Base-by-base conservation (phyloP, 495 filamentous ascomycete species). In the Halenospora varia region DNA sequence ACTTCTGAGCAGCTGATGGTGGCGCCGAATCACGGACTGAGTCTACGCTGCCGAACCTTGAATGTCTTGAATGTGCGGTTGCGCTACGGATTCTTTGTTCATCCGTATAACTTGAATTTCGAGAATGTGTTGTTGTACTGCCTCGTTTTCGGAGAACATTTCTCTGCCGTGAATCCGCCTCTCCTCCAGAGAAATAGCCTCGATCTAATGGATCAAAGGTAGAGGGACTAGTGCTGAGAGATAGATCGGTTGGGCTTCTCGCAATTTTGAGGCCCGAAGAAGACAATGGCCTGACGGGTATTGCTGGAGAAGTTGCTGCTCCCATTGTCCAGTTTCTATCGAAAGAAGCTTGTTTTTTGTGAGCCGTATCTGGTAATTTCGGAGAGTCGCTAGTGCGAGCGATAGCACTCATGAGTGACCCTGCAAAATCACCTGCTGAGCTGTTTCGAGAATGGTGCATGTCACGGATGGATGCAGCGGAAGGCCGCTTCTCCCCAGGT, bases 111-210 rank as follows among this genome's bases (percentile, higher is more conserved):
- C 86, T 91, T 24, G 84, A 82, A 56, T 88, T 85, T 39, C 79
- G 75, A 25, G 82, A 81, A 70, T 86, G 83, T 48, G 75, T 68
- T 52, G 55, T 86, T 2, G 59, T 66, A 24, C 63, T 62, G 10
- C 59, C 83, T 51, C 88, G 85, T 73, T 96, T 97, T 66, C 87
- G 84, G 60, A 96, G 73, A 50, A 92, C 79, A 66, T 91, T 94
- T 49, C 89, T 81, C 44, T 74, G 78, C 48, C 85, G 83, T n/a
- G 78, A 74, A 56, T 96, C 90, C 8, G 83, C 74, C 65, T 98
- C 94, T 10, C 88, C 86, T 4, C 91, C 90, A 1, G 94, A 97
- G 67, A 96, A 96, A 70, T 97, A 97, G 18, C 92, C 94, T 20
- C 90, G 84, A 63, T 98, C 94, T 19, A 93, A 71, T 10, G 51